Base-by-base conservation (phyloP, 2,329 filamentous ascomycete species). In the Coniella vitis region DNA sequence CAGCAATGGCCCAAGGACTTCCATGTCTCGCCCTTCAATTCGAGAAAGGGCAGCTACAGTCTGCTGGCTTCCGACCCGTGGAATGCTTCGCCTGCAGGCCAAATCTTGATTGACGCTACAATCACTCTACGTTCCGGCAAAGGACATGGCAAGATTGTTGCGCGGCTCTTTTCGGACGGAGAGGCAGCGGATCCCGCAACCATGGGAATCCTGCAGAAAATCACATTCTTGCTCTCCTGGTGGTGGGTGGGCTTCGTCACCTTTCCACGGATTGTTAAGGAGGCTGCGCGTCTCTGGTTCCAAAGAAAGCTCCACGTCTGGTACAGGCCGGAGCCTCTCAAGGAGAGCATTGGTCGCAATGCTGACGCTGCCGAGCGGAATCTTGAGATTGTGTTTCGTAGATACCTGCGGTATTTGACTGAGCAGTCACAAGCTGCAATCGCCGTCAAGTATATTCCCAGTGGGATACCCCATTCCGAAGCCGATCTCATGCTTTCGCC, bases 11-110 rank as follows among this genome's bases (percentile, higher is more conserved):
- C 68, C 5, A 90, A 90, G 57, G 84, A 87, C 55, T 87, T 90
- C 55, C 85, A 88, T 59, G 83, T 88, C 16, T 89, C 84, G 1
- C 83, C 83, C 0, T 90, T 90, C 70, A 90, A 86, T 60, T 78
- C 75, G 5, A 70, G 75, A 25, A 74, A 75, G 45, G 78, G 78
- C 3, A 65, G 65, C 0, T 83, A 81, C 58, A 76, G 71, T 1
- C 57, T 82, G 13, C 57, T 65, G 10, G 70, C 74, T 1, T 63
- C 62, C 50, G 75, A 83, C 55, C 71, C 74, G 3, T 63, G 80
- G 10, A 61, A 57, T 4, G 62, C 65, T 2, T 53, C 54, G 5
- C 65, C 70, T 61, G 57, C 68, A 21, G 65, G 62, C 9, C 62
- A 63, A 43, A 62, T 66, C 17, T 61, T 62, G 3, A 68, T 87